Percentiles rank a stretch among this genome's conserved stretches.
phyloP scores from a whole-genome alignment of 169 alveolate genomes.

The Plasmodium blacklocki region DNA sequence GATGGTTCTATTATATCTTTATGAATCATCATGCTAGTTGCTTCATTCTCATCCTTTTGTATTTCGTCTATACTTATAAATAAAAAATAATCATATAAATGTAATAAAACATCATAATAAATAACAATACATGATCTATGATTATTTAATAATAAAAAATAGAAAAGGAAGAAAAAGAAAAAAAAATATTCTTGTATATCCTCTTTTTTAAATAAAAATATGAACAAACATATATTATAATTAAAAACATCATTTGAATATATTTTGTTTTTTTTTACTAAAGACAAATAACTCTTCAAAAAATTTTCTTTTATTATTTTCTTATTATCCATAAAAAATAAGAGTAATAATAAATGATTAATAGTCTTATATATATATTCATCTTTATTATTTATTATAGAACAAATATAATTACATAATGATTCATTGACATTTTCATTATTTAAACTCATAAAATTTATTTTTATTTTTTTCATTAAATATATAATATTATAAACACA shows the following conservation, averaged over 20 bases:
- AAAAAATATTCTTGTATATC: slow-evolving; percentile 39
- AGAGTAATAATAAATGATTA: slow-evolving; percentile 37
- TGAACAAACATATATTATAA: slow-evolving; percentile 39
- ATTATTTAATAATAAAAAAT: slow-evolving; percentile 29
- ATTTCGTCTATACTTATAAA: not conserved
- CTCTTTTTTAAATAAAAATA: slow-evolving; percentile 39
- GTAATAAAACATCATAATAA: slow-evolving; percentile 33
- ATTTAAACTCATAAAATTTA: slow-evolving; percentile 27
- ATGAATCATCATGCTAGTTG: not conserved
- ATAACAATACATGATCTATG: slow-evolving; percentile 12
- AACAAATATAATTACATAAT: slow-evolving; percentile 37
- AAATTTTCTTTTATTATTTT: slow-evolving; percentile 40
- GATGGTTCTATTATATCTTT: not conserved
- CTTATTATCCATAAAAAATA: slow-evolving; percentile 38
- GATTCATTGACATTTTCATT: slow-evolving; percentile 9
- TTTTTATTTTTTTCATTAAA: slow-evolving; percentile 32
- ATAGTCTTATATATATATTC: slow-evolving; percentile 56
- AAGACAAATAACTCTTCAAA: slow-evolving; percentile 43
- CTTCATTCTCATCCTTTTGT: not conserved
- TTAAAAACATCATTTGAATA: slow-evolving; percentile 31
- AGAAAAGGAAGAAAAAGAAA: slow-evolving; percentile 35
- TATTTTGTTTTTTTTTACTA: slow-evolving; percentile 53
- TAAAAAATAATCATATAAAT: slow-evolving; percentile 13
- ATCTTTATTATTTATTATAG: slow-evolving; percentile 31
- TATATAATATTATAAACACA: slow-evolving; percentile 54